A percentile compares a stretch with the other conserved stretches of the same genome.
Conservation (phyloP, 768 basidiomycete genomes). For the Tylopilus balloui region DNA sequence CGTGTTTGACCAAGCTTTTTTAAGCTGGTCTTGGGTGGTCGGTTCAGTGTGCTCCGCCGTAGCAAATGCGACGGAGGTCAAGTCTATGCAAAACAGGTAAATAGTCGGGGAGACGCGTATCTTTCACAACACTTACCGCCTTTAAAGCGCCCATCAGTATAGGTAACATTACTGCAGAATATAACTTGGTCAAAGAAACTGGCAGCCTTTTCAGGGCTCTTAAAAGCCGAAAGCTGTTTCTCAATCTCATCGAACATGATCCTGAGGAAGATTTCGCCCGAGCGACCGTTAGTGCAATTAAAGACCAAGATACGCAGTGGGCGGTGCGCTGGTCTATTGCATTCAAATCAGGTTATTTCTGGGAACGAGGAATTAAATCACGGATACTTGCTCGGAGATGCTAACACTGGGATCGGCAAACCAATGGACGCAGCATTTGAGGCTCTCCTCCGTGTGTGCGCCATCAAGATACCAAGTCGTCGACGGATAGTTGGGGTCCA, state of each 20-base stretch:
- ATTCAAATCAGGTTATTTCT: conserved; percentile 2
- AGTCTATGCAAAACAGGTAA: conserved; percentile 46
- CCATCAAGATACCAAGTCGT: conserved; percentile 92
- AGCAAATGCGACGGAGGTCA: conserved; percentile 65
- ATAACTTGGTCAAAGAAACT: conserved; percentile 79
- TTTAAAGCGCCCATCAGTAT: conserved; percentile 83
- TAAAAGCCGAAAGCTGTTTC: conserved; percentile 41
- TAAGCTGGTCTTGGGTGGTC: conserved; percentile 72
- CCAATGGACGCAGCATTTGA: conserved; percentile 86
- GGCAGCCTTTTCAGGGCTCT: conserved; percentile 34
- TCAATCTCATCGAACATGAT: conserved; percentile 51
- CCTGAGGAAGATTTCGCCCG: conserved; percentile 66
- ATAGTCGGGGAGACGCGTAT: background rate
- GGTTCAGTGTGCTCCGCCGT: conserved; percentile 60
- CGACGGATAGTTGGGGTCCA: conserved; percentile 47
- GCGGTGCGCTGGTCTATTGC: conserved; percentile 11
- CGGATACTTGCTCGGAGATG: conserved; percentile 31
- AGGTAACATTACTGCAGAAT: conserved; percentile 97
- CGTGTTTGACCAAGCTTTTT: conserved; percentile 64
- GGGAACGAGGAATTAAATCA: background rate
- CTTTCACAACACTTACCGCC: conserved; percentile 54
- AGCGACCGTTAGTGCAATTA: conserved; percentile 91
- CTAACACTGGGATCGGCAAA: conserved; percentile 62
- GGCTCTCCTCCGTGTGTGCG: conserved; percentile 90
- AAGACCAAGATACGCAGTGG: conserved; percentile 71